Evolutionary conservation across 345 rosid genomes (phyloP).

Genomic region (Nephelium lappaceum): DNA sequence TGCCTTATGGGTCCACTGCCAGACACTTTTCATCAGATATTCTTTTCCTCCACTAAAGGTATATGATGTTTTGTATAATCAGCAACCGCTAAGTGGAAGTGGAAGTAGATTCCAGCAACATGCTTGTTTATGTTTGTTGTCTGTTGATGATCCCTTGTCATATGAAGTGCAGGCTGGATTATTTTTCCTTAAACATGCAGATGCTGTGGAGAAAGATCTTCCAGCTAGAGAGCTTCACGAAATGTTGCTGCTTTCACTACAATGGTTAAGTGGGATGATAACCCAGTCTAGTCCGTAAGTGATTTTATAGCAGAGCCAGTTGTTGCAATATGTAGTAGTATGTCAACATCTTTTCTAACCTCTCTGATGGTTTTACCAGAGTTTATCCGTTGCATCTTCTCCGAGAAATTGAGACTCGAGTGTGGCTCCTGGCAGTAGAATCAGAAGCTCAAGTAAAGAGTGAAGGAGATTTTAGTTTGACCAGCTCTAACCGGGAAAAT

Average conservation of each 20-base stretch:
- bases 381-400: constrained; percentile 91
- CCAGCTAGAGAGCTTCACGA: constrained; percentile 92
- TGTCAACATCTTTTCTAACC: constrained; percentile 30
- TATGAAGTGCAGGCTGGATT: constrained; percentile 73
- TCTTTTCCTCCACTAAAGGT: constrained; percentile 92
- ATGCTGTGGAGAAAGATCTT: constrained; percentile 92
- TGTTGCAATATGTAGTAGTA: constrained; percentile 7
- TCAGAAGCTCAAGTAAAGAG: constrained; percentile 85
- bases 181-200: constrained; percentile 95
- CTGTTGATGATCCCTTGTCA: background rate
- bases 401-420: constrained; percentile 96
- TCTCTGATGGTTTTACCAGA: constrained; percentile 46
- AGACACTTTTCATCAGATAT: constrained; percentile 82
- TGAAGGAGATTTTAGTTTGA: constrained; percentile 58
- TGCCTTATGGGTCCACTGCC: constrained; percentile 98
- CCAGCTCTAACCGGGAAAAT: constrained; percentile 46
- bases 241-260: constrained; percentile 86
- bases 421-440: constrained; percentile 97
- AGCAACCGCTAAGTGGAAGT: background rate
- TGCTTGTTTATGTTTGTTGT: constrained; percentile 16
- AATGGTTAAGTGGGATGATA: constrained; percentile 96
- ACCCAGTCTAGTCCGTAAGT: constrained; percentile 83
- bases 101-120: constrained; percentile 2
- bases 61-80: constrained; percentile 14
- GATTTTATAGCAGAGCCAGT: constrained; percentile 23